Percentiles rank a stretch among this genome's conserved stretches.
Conservation (phyloP, 1,284 basidiomycete species). For the Austroboletus niveus region DNA sequence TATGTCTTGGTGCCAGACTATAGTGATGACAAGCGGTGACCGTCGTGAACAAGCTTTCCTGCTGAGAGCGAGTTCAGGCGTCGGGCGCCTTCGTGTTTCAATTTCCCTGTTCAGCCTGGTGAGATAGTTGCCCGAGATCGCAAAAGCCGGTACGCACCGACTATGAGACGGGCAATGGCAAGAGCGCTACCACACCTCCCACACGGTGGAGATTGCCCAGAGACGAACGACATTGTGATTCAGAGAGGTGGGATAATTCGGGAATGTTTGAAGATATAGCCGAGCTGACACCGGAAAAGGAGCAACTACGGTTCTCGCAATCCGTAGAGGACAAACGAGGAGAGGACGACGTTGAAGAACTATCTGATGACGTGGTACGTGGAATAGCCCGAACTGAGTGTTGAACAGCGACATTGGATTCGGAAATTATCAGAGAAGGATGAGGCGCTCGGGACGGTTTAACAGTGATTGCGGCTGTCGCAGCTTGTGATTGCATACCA, state of each 20-base stretch:
- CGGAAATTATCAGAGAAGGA: slow-evolving; percentile 6
- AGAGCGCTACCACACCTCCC: not conserved
- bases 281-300: slow-evolving; percentile 1
- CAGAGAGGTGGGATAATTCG: slow-evolving; percentile 1
- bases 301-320: slow-evolving; percentile 2
- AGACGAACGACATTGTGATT: not conserved
- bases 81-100: not conserved
- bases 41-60: not conserved
- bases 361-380: slow-evolving; percentile 7
- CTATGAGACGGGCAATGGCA: slow-evolving; percentile 1
- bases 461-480: slow-evolving; percentile 22
- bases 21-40: not conserved
- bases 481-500: slow-evolving; percentile 4
- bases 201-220: not conserved
- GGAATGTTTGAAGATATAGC: not conserved
- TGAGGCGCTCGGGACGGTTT: slow-evolving; percentile 19
- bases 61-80: not conserved
- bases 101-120: not conserved
- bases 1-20: no score
- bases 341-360: slow-evolving; percentile 7
- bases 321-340: slow-evolving; percentile 3
- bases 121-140: not conserved
- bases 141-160: not conserved
- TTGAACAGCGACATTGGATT: no score
- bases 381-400: no score